Conservation (phyloP, 371 early-diverging fungal genomes). For the Capillidium rhysosporum region DNA sequence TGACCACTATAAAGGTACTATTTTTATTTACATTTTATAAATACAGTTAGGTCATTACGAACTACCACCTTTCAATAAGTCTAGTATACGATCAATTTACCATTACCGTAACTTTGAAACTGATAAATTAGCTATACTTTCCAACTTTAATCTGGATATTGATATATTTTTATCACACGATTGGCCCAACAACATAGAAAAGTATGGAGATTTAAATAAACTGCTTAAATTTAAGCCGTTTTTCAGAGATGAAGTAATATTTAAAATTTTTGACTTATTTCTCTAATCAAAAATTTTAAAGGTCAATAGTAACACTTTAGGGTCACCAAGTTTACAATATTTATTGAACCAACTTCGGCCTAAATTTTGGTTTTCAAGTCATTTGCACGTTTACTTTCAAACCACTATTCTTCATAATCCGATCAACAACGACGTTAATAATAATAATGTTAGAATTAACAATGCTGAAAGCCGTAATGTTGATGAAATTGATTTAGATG, state of each 20-base stretch:
- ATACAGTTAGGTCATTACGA: conserved; percentile 56
- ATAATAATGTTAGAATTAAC: neutral
- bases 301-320: conserved; percentile 44
- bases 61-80: conserved; percentile 38
- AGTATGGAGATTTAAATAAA: conserved; percentile 41
- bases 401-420: conserved; percentile 10
- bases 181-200: conserved; percentile 81
- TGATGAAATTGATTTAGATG: conserved; percentile 25
- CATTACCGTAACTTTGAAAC: conserved; percentile 75
- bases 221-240: conserved; percentile 45
- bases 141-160: conserved; percentile 20
- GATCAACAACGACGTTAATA: neutral
- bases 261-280: neutral
- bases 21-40: neutral
- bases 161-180: conserved; percentile 91
- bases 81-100: conserved; percentile 43
- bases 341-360: conserved; percentile 57
- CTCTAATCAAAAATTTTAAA: conserved; percentile 13
- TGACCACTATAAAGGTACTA: conserved; percentile 40
- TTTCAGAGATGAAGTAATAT: conserved; percentile 45
- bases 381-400: conserved; percentile 76
- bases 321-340: conserved; percentile 41
- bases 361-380: conserved; percentile 80
- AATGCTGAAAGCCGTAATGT: conserved; percentile 10
- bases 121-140: conserved; percentile 41